Percentiles rank a stretch among this genome's conserved stretches.
Evolutionary conservation across 768 basidiomycete genomes (phyloP).

Genomic region (Mycena rebaudengoi): DNA sequence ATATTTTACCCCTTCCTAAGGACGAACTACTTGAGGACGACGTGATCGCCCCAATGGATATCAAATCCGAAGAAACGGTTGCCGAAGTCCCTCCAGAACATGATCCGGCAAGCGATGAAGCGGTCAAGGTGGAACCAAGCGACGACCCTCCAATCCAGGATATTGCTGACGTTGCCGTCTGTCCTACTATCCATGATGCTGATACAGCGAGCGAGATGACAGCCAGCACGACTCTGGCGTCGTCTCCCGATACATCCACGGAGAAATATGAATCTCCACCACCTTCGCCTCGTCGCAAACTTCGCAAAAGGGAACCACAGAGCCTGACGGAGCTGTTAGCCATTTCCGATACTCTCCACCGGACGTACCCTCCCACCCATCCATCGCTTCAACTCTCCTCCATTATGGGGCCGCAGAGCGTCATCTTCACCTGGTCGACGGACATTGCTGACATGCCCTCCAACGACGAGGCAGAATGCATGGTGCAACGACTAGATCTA

Average conservation of each 20-base stretch:
- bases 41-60: neutral
- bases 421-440: slow-evolving; percentile 78
- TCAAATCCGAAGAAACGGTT: slow-evolving; percentile 6
- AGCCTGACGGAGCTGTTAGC: slow-evolving; percentile 60
- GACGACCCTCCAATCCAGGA: neutral
- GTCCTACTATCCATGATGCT: too few relatives aligned
- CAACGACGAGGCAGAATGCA: slow-evolving; percentile 67
- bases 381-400: slow-evolving; percentile 58
- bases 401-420: slow-evolving; percentile 84
- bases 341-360: slow-evolving; percentile 66
- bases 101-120: neutral
- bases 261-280: slow-evolving; percentile 7
- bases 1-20: neutral
- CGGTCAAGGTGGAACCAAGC: neutral
- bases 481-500: slow-evolving; percentile 62
- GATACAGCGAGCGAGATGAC: neutral
- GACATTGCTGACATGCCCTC: slow-evolving; percentile 48
- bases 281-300: neutral
- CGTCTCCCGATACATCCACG: neutral
- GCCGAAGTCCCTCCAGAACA: neutral
- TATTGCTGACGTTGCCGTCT: neutral
- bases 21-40: slow-evolving; percentile 9
- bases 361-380: slow-evolving; percentile 67
- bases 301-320: slow-evolving; percentile 36
- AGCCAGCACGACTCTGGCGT: neutral